Conservation (phyloP, 148 eudicot species). For the Beta vulgaris region DNA sequence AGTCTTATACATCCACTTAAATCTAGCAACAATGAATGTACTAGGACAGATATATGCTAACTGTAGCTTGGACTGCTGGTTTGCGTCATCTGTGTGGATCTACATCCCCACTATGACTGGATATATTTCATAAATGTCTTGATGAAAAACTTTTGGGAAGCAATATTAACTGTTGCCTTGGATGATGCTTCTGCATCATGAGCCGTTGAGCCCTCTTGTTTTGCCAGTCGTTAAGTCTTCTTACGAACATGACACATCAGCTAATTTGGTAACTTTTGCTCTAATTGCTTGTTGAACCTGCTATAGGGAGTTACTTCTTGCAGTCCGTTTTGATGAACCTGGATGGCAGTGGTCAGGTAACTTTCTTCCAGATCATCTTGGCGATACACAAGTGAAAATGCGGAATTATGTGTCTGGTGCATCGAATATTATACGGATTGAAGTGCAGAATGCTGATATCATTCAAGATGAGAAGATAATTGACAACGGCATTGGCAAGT, state of each 20-base stretch:
- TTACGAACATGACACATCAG: not conserved
- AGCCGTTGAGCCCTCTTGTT: not conserved
- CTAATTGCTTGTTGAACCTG: slow-evolving; percentile 14
- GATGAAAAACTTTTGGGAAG: not conserved
- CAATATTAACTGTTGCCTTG: not conserved
- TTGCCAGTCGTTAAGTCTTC: not conserved
- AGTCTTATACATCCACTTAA: not conserved
- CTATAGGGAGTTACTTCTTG: slow-evolving; percentile 73
- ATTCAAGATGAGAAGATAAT: slow-evolving; percentile 62
- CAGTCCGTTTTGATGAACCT: slow-evolving; percentile 79
- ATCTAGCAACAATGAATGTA: not conserved
- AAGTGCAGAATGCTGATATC: slow-evolving; percentile 90
- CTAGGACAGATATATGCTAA: not conserved
- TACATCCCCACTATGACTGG: not conserved
- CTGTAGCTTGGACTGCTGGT: not conserved
- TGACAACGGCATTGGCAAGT: slow-evolving; percentile 59
- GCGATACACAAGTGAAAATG: slow-evolving; percentile 91
- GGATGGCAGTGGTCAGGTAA: slow-evolving; percentile 99
- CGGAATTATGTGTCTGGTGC: slow-evolving; percentile 69
- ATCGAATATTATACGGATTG: slow-evolving; percentile 70
- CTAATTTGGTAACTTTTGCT: not conserved
- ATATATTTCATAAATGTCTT: not conserved
- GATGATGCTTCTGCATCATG: slow-evolving; percentile 1
- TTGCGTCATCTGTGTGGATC: not conserved
- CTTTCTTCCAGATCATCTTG: slow-evolving; percentile 84